Percentiles rank a stretch among this genome's conserved stretches.
Conservation (phyloP, 768 basidiomycete species). For the Lactifluus subvellereus region DNA sequence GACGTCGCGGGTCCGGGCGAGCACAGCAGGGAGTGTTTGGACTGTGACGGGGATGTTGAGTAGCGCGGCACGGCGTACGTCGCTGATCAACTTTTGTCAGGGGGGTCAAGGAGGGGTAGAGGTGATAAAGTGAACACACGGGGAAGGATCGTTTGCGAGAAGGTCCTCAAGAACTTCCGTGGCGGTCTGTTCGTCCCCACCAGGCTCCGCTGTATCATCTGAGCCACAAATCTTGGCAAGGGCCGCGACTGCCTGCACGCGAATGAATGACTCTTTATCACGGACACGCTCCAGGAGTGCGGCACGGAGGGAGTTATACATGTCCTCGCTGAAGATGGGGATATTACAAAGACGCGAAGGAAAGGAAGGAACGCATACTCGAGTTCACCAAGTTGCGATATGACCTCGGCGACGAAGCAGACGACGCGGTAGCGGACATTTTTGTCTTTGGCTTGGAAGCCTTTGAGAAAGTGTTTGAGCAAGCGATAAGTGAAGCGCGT, state of each 20-base stretch:
- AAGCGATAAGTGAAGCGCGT: constrained; percentile 46
- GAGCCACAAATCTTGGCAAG: constrained; percentile 70
- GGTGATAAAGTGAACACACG: constrained; percentile 44
- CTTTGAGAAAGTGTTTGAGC: constrained; percentile 56
- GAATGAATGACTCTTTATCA: constrained; percentile 74
- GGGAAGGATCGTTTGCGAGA: constrained; percentile 64
- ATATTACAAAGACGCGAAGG: too few species aligned
- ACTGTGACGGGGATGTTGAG: constrained; percentile 59
- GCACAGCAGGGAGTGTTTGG: constrained; percentile 55
- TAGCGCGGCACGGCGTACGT: constrained; percentile 78
- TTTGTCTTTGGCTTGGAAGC: constrained; percentile 85
- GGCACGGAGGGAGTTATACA: constrained; percentile 56
- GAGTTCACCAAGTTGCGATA: constrained; percentile 74
- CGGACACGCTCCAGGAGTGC: constrained; percentile 63
- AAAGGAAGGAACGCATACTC: constrained; percentile 51
- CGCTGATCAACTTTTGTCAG: constrained; percentile 40
- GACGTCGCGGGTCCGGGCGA: constrained; percentile 73
- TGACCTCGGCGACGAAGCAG: constrained; percentile 72
- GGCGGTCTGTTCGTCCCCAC: constrained; percentile 47
- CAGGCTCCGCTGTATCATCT: constrained; percentile 55
- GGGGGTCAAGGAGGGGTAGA: neutral
- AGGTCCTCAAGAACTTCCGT: constrained; percentile 60
- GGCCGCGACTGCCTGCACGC: constrained; percentile 74
- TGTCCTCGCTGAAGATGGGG: constrained; percentile 54
- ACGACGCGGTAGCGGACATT: constrained; percentile 74